These are phyloP conservation scores for Solanum bulbocastanum DNA, from an alignment of 257 asterid species.

Conservation along the genomic window DNA sequence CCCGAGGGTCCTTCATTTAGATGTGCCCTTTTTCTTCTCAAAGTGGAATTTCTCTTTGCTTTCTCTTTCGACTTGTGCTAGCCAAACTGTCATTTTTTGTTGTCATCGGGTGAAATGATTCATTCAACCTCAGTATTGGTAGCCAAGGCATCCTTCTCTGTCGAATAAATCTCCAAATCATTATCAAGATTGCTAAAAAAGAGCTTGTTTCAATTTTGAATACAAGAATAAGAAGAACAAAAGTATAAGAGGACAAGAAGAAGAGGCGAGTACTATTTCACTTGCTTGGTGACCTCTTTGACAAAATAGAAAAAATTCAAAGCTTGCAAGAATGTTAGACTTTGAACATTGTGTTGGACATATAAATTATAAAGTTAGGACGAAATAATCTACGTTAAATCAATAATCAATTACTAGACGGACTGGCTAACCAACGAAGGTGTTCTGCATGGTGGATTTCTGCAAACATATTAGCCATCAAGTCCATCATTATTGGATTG, in stretches of 20 bases:
- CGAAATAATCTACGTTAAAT: no score
- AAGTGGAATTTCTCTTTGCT: background rate
- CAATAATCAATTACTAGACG: background rate
- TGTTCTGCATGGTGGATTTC: background rate
- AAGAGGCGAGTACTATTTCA: background rate
- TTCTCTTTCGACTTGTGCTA: background rate
- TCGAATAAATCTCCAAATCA: background rate
- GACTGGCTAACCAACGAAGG: background rate
- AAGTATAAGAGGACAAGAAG: background rate
- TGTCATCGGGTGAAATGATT: background rate
- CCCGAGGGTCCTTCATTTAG: no score
- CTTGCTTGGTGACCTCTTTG: background rate
- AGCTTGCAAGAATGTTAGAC: background rate
- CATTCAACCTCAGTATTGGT: background rate
- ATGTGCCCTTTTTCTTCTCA: background rate
- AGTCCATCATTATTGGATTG: background rate
- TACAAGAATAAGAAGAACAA: background rate
- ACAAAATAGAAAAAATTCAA: no score
- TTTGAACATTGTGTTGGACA: no score
- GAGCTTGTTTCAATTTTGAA: no score
- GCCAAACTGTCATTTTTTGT: background rate
- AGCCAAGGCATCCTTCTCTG: no score
- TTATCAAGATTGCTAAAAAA: background rate
- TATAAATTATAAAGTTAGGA: no score
- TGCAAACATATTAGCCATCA: background rate